Evolutionary conservation across 225 moss, liverwort and hornwort species (phyloP), one percentile per base, ranked within the genome.

Genomic region (Straminergon stramineum): DNA sequence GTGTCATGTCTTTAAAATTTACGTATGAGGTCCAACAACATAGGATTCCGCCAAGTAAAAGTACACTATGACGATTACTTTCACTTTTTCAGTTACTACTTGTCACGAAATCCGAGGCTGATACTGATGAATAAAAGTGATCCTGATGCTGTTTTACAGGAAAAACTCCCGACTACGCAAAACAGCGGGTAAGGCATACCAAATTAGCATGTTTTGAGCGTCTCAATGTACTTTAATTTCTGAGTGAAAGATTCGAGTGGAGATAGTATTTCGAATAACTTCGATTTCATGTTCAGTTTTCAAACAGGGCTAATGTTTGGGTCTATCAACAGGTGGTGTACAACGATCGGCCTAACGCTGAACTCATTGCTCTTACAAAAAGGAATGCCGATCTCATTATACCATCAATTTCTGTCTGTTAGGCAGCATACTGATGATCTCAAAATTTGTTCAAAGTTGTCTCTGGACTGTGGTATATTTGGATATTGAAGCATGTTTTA

Each of bases 261-360:
- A 45, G 45, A 75, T 73, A 27, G 83, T 61, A 53, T 82, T 53
- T 85, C 8, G 43, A 20, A 16, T n/a, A 15, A 74, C 16, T 82
- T 85, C 39, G 34, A 69, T 70, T 35, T n/a, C 35, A 23, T 85
- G 20, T 61, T 82, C 24, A 23, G 45, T 26, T 63, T 74, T 77
- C 35, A 57, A 18, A 84, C 9, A 81, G 81, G 88, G 58, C 58
- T 86, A 81, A 53, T 83, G 48, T 79, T 62, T 87, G 76, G 35
- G 84, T 84, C 28, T 85, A 45, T 85, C 30, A 30, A 58, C 94
- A 97, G 97, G 95, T 99, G 82, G 90, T 92, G 53, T 93, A 99
- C 82, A 99, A 99, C 85, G 99, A 99, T 89, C 93, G 95, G 70
- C 97, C 97, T 56, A 99, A 99, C 86, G 99, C 97, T 58, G 97